These are phyloP conservation scores for Sarocladium oryzae DNA, from an alignment of 2,329 filamentous ascomycete species.

Conservation along the genomic window DNA sequence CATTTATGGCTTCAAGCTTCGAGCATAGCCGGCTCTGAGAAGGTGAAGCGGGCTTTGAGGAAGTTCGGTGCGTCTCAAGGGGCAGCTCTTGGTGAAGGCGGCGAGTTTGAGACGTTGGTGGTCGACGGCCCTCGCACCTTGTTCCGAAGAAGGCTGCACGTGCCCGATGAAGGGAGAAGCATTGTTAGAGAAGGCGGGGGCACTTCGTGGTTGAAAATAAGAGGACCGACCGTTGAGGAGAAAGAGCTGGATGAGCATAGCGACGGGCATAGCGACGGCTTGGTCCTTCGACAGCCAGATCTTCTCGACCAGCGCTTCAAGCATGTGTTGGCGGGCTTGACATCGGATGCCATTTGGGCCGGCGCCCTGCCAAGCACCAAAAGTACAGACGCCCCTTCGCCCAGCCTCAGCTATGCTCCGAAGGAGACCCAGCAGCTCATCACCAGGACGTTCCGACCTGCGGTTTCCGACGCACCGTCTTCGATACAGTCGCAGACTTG, in stretches of 20 bases:
- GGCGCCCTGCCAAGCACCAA: neutral
- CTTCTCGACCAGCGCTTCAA: slow-evolving; percentile 60
- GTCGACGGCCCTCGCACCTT: slow-evolving; percentile 68
- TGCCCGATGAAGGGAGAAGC: slow-evolving; percentile 47
- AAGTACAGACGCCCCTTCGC: neutral
- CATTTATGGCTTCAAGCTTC: slow-evolving; percentile 80
- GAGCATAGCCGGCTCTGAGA: slow-evolving; percentile 39
- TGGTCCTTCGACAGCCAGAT: slow-evolving; percentile 48
- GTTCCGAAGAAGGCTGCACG: slow-evolving; percentile 64
- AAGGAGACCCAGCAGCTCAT: neutral
- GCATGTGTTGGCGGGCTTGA: slow-evolving; percentile 29
- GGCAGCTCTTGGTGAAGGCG: slow-evolving; percentile 81
- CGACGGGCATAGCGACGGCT: slow-evolving; percentile 13
- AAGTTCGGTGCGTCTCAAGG: slow-evolving; percentile 64
- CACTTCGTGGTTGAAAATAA: slow-evolving; percentile 63
- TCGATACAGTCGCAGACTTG: slow-evolving; percentile 41
- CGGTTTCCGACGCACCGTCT: slow-evolving; percentile 14
- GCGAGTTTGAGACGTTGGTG: slow-evolving; percentile 92
- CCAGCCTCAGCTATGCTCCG: neutral
- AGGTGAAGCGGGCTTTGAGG: slow-evolving; percentile 47
- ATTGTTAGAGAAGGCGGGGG: slow-evolving; percentile 67
- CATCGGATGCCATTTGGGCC: neutral
- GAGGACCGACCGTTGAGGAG: slow-evolving; percentile 45
- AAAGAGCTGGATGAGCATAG: slow-evolving; percentile 23
- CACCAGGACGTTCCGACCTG: neutral